Conservation (phyloP, 2,329 filamentous ascomycete species). For the Hypoxylon sp. region DNA sequence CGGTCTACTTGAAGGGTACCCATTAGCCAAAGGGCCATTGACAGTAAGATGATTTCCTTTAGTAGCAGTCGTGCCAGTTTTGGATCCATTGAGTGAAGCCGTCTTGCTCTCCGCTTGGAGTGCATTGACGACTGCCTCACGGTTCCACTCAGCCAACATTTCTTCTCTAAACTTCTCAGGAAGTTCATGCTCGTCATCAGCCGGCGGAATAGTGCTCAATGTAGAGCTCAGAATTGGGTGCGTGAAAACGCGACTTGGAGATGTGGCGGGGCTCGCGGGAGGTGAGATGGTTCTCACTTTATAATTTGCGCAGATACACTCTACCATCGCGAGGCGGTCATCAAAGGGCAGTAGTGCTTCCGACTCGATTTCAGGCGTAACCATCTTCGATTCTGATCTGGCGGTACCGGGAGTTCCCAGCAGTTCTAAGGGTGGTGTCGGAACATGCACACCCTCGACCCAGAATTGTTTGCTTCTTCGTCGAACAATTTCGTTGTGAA, state of each 20-base stretch:
- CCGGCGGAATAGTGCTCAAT: conserved; percentile 58
- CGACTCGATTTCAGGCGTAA: conserved; percentile 69
- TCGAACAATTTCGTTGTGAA: conserved; percentile 82
- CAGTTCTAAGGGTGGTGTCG: conserved; percentile 74
- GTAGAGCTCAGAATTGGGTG: conserved; percentile 72
- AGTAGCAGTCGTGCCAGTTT: conserved; percentile 71
- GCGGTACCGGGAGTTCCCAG: conserved; percentile 69
- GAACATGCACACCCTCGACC: conserved; percentile 81
- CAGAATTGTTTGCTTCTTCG: conserved; percentile 83
- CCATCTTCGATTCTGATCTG: conserved; percentile 62
- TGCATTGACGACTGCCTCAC: conserved; percentile 78
- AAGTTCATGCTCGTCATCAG: conserved; percentile 67
- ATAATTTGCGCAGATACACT: conserved; percentile 81
- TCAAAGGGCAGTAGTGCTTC: conserved; percentile 82
- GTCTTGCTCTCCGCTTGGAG: conserved; percentile 79
- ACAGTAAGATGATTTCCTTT: conserved; percentile 71
- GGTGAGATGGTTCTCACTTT: conserved; percentile 73
- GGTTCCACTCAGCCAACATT: conserved; percentile 85
- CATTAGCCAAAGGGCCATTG: conserved; percentile 62
- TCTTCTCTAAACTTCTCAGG: conserved; percentile 78
- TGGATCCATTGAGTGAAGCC: conserved; percentile 82
- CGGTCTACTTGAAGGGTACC: conserved; percentile 58
- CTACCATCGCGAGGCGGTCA: conserved; percentile 78
- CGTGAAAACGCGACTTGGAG: conserved; percentile 75
- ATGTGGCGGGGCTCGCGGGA: conserved; percentile 77